Percentiles rank a stretch among this genome's conserved stretches.
These are phyloP conservation scores for Diaporthe sp. DNA, from an alignment of 2,329 filamentous ascomycete species.

Conservation along the genomic window DNA sequence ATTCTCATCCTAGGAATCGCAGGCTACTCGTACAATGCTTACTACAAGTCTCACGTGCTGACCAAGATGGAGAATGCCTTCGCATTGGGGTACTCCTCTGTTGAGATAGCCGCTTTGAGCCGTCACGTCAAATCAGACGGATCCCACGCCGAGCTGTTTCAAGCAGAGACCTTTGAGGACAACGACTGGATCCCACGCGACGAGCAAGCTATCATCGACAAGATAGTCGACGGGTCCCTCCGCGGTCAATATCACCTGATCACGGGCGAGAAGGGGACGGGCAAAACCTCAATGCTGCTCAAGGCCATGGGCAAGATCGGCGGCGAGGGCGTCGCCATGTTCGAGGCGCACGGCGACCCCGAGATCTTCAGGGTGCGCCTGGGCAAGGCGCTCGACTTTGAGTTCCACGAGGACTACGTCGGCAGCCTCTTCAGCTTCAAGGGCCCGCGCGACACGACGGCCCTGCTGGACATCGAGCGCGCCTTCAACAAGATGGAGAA, in stretches of 20 bases:
- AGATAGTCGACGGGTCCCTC: slow-evolving; percentile 81
- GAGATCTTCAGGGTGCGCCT: slow-evolving; percentile 95
- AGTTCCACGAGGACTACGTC: slow-evolving; percentile 98
- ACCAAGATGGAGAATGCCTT: slow-evolving; percentile 95
- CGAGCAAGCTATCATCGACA: slow-evolving; percentile 85
- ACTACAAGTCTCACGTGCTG: slow-evolving; percentile 93
- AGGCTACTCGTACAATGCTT: slow-evolving; percentile 83
- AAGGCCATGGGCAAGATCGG: slow-evolving; percentile 95
- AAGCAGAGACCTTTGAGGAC: slow-evolving; percentile 52
- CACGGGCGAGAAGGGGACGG: slow-evolving; percentile 95
- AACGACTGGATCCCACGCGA: slow-evolving; percentile 86
- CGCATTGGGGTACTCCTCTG: slow-evolving; percentile 88
- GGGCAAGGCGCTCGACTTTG: slow-evolving; percentile 94
- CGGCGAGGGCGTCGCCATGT: slow-evolving; percentile 92
- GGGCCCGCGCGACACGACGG: slow-evolving; percentile 87
- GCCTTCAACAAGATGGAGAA: slow-evolving; percentile 99
- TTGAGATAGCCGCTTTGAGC: slow-evolving; percentile 81
- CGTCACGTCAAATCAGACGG: slow-evolving; percentile 65
- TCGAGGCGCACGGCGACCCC: slow-evolving; percentile 94
- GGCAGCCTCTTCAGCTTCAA: slow-evolving; percentile 95
- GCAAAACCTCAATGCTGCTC: slow-evolving; percentile 95
- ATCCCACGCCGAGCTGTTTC: slow-evolving; percentile 9
- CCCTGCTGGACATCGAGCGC: slow-evolving; percentile 93
- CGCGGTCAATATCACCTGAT: slow-evolving; percentile 91
- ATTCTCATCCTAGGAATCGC: slow-evolving; percentile 77